These are phyloP conservation scores for Melastoma malabathricum DNA, from an alignment of 345 rosid species.

Conservation along the genomic window DNA sequence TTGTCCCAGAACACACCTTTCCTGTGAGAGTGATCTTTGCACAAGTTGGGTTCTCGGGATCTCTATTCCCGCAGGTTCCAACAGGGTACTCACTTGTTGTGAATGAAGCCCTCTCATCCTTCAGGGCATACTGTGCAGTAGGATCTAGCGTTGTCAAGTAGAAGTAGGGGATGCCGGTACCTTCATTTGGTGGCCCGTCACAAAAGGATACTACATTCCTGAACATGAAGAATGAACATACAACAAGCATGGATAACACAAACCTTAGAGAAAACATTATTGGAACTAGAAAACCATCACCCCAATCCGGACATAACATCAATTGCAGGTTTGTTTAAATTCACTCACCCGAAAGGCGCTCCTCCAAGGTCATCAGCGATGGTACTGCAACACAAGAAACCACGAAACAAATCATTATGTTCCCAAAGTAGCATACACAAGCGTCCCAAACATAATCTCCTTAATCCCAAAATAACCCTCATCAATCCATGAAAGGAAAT, in stretches of 20 bases:
- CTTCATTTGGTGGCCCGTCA: slow-evolving; percentile 59
- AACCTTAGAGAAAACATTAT: too few species aligned
- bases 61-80: slow-evolving; percentile 78
- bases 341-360: slow-evolving; percentile 71
- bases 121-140: slow-evolving; percentile 67
- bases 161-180: slow-evolving; percentile 77
- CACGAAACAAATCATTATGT: not conserved
- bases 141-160: slow-evolving; percentile 95
- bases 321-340: not conserved
- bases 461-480: too few species aligned
- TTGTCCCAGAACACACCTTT: slow-evolving; percentile 26
- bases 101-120: slow-evolving; percentile 64
- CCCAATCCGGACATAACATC: too few species aligned
- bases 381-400: slow-evolving; percentile 42
- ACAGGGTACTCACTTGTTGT: slow-evolving; percentile 72
- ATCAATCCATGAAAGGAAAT: too few species aligned
- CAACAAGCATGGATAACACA: too few species aligned
- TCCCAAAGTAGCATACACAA: not conserved
- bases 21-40: slow-evolving; percentile 91
- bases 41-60: slow-evolving; percentile 85
- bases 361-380: slow-evolving; percentile 57
- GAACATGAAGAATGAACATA: slow-evolving; percentile 2
- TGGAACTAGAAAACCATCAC: too few species aligned
- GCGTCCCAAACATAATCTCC: too few species aligned
- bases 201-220: slow-evolving; percentile 93